Evolutionary conservation across 1,139 yeast species (phyloP), one percentile per base, ranked within the genome.

Genomic region (Eremothecium cymbalariae): DNA sequence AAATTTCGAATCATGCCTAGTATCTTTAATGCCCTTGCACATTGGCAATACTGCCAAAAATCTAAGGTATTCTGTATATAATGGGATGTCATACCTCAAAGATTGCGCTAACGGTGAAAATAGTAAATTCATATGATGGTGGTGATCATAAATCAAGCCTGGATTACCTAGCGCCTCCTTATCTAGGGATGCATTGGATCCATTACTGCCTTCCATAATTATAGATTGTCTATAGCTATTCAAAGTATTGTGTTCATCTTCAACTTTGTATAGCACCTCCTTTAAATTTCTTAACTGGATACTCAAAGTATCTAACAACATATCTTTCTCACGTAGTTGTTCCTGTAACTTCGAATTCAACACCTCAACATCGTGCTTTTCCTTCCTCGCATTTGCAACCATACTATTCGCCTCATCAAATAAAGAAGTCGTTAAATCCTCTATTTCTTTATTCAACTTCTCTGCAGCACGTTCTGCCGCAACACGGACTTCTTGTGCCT

Each of bases 361-460:
- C 28, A 67, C 57, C 44, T 73, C 73, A 42, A 65, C 64, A 34
- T 67, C 71, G 47, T 71, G 66, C 8, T 75, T 67, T 45, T 74
- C 80, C 45, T 70, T 62, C 39, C 78, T 71, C 1, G 90, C 93
- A 45, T 72, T 72, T 40, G 75, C 72, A 9, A 83, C 94, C 82
- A 80, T 81, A 32, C 69, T 68, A 52, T 82, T 82, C 14, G 94
- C 94, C 51, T 82, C 90, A 47, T 74, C 78, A 54, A 83, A 83
- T 28, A 83, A 60, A 2, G 85, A 74, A 2, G 77, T 84, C 1
- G 85, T 72, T 36, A 84, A 63, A 29, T 83, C 94, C 53, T 81
- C 90, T 18, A 83, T 80, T 53, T 84, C 94, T 13, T 67, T 71
- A 39, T 76, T 70, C 31, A 84, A 58, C 42, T 71, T 68, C 32